These are phyloP conservation scores for Bipolaris bicolor DNA, from an alignment of 2,329 filamentous ascomycete genomes.

Conservation along the genomic window DNA sequence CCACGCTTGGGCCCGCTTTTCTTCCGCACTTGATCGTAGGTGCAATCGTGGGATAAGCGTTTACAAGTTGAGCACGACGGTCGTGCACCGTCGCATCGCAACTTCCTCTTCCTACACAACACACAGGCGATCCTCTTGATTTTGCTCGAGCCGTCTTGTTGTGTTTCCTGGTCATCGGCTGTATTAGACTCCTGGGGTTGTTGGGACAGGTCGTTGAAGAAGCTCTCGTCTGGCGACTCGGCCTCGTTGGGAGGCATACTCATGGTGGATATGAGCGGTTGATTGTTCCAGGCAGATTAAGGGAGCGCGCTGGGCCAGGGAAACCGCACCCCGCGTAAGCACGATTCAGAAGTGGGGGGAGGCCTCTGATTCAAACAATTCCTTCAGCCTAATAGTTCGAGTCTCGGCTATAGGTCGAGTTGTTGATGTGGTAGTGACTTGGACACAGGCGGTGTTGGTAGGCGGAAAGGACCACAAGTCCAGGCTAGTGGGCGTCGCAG, in stretches of 20 bases:
- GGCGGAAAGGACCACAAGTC: slow-evolving; percentile 6
- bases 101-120: slow-evolving; percentile 88
- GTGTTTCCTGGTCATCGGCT: slow-evolving; percentile 51
- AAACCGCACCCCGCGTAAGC: slow-evolving; percentile 26
- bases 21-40: slow-evolving; percentile 89
- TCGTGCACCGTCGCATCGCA: slow-evolving; percentile 84
- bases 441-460: neutral
- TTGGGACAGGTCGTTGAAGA: slow-evolving; percentile 64
- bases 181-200: slow-evolving; percentile 46
- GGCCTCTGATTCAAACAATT: slow-evolving; percentile 3
- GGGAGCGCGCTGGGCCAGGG: slow-evolving; percentile 11
- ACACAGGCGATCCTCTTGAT: slow-evolving; percentile 93
- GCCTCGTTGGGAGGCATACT: slow-evolving; percentile 41
- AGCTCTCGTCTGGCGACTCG: slow-evolving; percentile 53
- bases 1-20: slow-evolving; percentile 95
- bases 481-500: slow-evolving; percentile 15
- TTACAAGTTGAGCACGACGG: slow-evolving; percentile 90
- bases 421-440: slow-evolving; percentile 5
- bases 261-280: slow-evolving; percentile 8
- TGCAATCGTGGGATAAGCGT: slow-evolving; percentile 83
- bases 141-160: slow-evolving; percentile 53
- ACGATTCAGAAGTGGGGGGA: slow-evolving; percentile 8
- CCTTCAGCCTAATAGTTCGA: neutral
- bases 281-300: slow-evolving; percentile 11
- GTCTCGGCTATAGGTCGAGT: neutral